Base-by-base conservation (phyloP, 164 flowering plant genomes). In the Protea cynaroides region DNA sequence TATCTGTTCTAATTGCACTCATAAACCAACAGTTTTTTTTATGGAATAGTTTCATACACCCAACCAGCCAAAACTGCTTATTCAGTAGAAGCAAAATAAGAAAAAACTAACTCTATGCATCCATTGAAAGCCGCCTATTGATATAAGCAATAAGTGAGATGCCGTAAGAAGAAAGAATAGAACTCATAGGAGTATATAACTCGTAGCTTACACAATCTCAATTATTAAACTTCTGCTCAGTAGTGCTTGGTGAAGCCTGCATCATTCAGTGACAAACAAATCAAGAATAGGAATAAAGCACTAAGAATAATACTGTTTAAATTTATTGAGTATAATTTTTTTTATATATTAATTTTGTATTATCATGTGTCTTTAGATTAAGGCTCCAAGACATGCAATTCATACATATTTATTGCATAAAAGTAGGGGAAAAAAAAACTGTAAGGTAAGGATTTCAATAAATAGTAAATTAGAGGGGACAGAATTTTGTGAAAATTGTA, bases 171-270 rank as follows among this genome's bases (percentile, higher is more conserved):
- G 24, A 60, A 50, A 72, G 65, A 69, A 59, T 58, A n/a, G 53
- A 64, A 68, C 58, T 25, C 17, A 1, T 49, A 64, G 17, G 25
- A 52, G 12, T 67, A 43, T 61, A 61, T 54, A 52, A 67, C 61
- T 21, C 38, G 69, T 59, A n/a, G 46, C 34, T 40, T 40, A n/a
- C 10, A 40, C 40, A 36, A 40, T 58, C 68, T 79, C 66, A 85
- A 75, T 24, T 76, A 75, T 25, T 80, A 76, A 82, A 85, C 79
- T 89, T 89, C 78, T 84, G 92, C 50, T 86, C 96, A 37, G 74
- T 22, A 13, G 75, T 71, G 78, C 87, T 85, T 58, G 90, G 77
- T 50, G 46, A 40, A 40, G 9, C 46, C 46, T 40, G 46, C 9
- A 3, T 40, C 46, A 40, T 40, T 40, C 13, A 40, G 9, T 40